A percentile compares a stretch with the other conserved stretches of the same genome.
phyloP scores from a whole-genome alignment of 2,329 filamentous ascomycete genomes.

The Fusarium miscanthi region DNA sequence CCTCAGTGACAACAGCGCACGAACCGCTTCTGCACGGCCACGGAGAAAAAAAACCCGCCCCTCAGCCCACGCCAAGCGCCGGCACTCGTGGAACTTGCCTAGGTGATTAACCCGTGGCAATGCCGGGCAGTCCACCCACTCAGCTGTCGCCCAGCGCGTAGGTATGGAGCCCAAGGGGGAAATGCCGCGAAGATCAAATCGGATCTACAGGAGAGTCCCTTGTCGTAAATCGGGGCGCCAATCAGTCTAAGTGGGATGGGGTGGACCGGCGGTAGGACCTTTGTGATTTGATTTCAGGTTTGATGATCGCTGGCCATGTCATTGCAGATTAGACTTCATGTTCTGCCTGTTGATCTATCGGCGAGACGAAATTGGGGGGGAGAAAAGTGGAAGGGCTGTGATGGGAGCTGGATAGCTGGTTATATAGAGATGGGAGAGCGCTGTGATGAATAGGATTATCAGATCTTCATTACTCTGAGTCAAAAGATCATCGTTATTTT shows the following conservation, averaged over 20 bases:
- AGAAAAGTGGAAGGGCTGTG: not conserved
- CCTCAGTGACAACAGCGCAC: not conserved
- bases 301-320: not conserved
- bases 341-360: not conserved
- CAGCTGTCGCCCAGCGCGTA: not conserved
- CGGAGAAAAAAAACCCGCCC: not conserved
- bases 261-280: not conserved
- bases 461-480: not conserved
- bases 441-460: not conserved
- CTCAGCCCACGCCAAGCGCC: not conserved
- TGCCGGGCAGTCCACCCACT: not conserved
- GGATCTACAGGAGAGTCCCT: conserved; percentile 5
- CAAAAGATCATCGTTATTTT: not conserved
- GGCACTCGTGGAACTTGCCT: not conserved
- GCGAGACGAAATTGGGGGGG: not conserved
- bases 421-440: not conserved
- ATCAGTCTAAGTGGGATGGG: not conserved
- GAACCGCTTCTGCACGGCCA: not conserved
- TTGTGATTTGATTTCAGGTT: not conserved
- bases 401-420: not conserved
- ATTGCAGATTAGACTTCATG: not conserved
- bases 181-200: not conserved
- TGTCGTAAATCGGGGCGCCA: not conserved
- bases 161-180: not conserved
- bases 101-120: not conserved